These are phyloP conservation scores for Corymbia calophylla DNA, from an alignment of 441 rosid species.

Conservation along the genomic window DNA sequence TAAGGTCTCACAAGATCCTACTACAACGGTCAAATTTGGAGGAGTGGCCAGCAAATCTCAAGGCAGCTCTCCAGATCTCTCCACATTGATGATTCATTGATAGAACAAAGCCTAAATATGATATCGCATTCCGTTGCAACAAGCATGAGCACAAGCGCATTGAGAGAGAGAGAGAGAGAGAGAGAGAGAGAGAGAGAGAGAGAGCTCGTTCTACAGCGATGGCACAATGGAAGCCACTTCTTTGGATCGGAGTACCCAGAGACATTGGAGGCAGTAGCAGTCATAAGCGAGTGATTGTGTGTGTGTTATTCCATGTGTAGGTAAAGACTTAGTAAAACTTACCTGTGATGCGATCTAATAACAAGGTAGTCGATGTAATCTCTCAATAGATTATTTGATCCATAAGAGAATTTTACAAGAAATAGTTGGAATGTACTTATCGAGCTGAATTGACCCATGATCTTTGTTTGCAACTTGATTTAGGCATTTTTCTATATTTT, in stretches of 20 bases:
- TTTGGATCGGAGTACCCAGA: not conserved
- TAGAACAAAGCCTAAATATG: not conserved
- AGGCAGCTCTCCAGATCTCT: not conserved
- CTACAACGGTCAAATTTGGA: not conserved
- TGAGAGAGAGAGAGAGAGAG: not conserved
- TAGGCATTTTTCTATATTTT: not conserved
- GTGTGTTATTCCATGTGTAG: not conserved
- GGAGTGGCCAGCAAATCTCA: not conserved
- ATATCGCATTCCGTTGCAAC: not conserved
- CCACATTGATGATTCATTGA: not conserved
- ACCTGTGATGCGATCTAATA: too few species aligned
- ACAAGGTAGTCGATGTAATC: not conserved
- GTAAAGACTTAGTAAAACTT: not conserved
- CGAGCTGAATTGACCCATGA: not conserved
- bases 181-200: not conserved
- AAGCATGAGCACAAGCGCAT: not conserved
- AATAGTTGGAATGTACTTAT: not conserved
- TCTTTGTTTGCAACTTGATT: not conserved
- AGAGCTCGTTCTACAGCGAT: not conserved
- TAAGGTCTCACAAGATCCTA: not conserved
- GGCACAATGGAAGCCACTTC: not conserved
- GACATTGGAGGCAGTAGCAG: not conserved
- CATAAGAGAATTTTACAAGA: not conserved
- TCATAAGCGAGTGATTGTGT: not conserved
- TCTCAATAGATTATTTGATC: not conserved